Conservation (phyloP, 129 eudicot genomes). For the Smallanthus sonchifolius region DNA sequence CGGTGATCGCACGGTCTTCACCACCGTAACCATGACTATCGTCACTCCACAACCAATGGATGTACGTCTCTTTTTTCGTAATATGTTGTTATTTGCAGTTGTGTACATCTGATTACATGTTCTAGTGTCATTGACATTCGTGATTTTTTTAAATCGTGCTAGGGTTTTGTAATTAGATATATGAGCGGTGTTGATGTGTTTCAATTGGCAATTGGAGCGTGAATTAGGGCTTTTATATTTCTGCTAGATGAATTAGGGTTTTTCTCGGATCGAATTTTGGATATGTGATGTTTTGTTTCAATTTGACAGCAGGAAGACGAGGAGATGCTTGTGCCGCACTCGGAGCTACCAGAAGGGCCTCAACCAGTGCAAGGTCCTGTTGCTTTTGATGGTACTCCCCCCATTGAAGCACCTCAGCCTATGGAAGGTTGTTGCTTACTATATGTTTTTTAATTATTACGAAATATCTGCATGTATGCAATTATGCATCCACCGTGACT, state of each 20-base stretch:
- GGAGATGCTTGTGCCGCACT: conserved; percentile 88
- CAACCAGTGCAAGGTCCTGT: conserved; percentile 47
- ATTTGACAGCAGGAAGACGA: conserved; percentile 68
- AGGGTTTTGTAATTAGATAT: conserved; percentile 12
- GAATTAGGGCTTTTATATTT: conserved; percentile 18
- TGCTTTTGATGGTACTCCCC: conserved; percentile 50
- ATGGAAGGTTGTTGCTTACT: conserved; percentile 62
- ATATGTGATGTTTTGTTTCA: not conserved
- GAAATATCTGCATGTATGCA: not conserved
- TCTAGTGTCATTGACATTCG: conserved; percentile 24
- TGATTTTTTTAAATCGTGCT: conserved; percentile 4
- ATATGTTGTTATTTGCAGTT: not conserved
- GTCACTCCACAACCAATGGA: conserved; percentile 79
- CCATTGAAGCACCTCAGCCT: conserved; percentile 45
- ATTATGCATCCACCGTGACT: not conserved
- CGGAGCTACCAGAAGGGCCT: conserved; percentile 58
- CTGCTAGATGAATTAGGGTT: conserved; percentile 8
- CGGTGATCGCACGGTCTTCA: conserved; percentile 46
- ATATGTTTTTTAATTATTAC: not conserved
- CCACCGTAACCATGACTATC: conserved; percentile 57
- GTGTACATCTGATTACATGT: not conserved
- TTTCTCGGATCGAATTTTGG: conserved; percentile 16
- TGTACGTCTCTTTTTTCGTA: conserved; percentile 32
- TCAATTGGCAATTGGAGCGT: conserved; percentile 18
- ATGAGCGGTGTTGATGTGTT: conserved; percentile 14